Percentiles rank a stretch among this genome's conserved stretches.
Conservation (phyloP, 345 rosid species). For the Eucalyptus urophylla region DNA sequence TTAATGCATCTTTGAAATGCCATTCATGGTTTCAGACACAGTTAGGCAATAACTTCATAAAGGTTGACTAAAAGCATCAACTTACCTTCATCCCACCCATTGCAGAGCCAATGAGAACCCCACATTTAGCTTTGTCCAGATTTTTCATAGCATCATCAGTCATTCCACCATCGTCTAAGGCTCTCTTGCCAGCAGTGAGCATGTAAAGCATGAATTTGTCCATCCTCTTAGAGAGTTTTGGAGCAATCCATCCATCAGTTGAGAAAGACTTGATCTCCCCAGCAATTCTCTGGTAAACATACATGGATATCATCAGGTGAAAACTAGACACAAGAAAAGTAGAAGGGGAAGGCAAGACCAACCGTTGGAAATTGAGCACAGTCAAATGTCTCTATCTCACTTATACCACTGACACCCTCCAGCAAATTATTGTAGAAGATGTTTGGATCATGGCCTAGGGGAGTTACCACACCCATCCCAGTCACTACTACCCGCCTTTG, state of each 20-base stretch:
- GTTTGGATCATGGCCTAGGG: slow-evolving; percentile 38
- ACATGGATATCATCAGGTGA: not conserved
- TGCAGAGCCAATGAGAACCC: slow-evolving; percentile 48
- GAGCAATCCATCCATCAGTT: slow-evolving; percentile 39
- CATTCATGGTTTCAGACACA: not conserved
- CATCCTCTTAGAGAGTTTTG: slow-evolving; percentile 42
- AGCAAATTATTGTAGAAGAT: slow-evolving; percentile 35
- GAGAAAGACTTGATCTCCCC: slow-evolving; percentile 50
- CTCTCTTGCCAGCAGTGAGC: slow-evolving; percentile 52
- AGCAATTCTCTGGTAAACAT: slow-evolving; percentile 32
- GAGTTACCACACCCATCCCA: slow-evolving; percentile 42
- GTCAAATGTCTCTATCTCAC: slow-evolving; percentile 41
- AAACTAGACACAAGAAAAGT: not conserved
- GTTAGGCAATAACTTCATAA: not conserved
- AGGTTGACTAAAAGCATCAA: not conserved
- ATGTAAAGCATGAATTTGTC: slow-evolving; percentile 49
- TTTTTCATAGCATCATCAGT: slow-evolving; percentile 24
- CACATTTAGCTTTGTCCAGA: slow-evolving; percentile 33
- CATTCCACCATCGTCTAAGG: slow-evolving; percentile 44
- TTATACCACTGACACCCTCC: slow-evolving; percentile 43
- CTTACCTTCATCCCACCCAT: slow-evolving; percentile 46
- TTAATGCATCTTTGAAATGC: not conserved
- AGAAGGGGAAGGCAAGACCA: not conserved
- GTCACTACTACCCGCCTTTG: slow-evolving; percentile 47
- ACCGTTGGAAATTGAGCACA: slow-evolving; percentile 42